A percentile compares a stretch with the other conserved stretches of the same genome.
phyloP scores from a whole-genome alignment of 148 eudicot genomes.

The Cornus florida region DNA sequence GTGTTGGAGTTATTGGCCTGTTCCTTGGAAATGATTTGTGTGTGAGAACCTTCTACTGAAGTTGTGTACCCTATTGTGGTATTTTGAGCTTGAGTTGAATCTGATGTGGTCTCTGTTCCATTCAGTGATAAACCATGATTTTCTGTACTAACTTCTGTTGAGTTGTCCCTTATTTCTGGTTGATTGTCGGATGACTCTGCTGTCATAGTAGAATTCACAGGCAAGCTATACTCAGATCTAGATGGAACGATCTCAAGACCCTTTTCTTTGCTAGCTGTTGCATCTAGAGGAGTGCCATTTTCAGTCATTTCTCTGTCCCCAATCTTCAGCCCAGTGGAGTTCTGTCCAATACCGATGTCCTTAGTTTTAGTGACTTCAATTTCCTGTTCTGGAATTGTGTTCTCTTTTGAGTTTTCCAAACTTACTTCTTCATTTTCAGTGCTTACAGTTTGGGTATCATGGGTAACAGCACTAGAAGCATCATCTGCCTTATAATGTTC shows the following conservation, averaged over 20 bases:
- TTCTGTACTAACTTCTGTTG: conserved; percentile 15
- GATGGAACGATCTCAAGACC: conserved; percentile 17
- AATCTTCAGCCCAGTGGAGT: conserved; percentile 10
- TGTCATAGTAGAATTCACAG: conserved; percentile 36
- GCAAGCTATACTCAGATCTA: conserved; percentile 20
- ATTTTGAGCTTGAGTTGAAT: conserved; percentile 24
- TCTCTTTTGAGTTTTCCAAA: conserved; percentile 29
- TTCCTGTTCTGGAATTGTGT: conserved; percentile 26
- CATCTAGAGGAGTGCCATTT: conserved; percentile 22
- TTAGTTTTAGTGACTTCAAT: conserved; percentile 23
- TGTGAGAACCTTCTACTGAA: conserved; percentile 5
- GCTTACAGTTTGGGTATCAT: conserved; percentile 29
- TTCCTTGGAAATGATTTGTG: conserved; percentile 4
- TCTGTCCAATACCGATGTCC: conserved; percentile 4
- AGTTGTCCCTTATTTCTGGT: conserved; percentile 26
- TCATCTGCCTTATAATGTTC: conserved; percentile 77
- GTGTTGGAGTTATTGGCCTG: conserved; percentile 14
- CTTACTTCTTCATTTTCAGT: conserved; percentile 38
- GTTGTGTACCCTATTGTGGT: conserved; percentile 12
- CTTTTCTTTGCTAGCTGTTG: conserved; percentile 24
- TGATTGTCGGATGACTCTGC: conserved; percentile 18
- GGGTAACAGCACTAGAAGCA: conserved; percentile 87
- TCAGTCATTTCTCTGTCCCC: conserved; percentile 15
- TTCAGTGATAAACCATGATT: conserved; percentile 11
- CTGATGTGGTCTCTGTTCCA: conserved; percentile 16